Evolutionary conservation across 1,284 basidiomycete species (phyloP), one percentile per base, ranked within the genome.

Genomic region (Microstroma glucosiphilum): DNA sequence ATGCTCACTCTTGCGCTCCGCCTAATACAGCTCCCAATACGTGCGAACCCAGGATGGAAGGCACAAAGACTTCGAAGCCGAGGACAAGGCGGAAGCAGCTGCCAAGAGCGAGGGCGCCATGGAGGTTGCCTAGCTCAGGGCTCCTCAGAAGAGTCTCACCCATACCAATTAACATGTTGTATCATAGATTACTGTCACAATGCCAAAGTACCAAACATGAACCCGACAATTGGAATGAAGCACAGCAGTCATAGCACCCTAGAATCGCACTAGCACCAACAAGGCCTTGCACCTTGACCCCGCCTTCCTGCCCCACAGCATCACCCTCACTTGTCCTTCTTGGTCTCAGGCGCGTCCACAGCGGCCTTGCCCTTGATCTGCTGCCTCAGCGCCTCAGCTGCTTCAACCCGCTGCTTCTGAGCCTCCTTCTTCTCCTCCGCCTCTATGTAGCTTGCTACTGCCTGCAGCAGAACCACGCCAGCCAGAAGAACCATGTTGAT

Each of bases 401-500:
- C 51, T 6, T 54, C 25, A 6, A 19, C 6, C 51, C 51, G 19
- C 17, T 15, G 21, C 51, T 54, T 62, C 60, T 69, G 63, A 56
- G 60, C 60, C 30, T 59, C 62, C 25, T 69, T 51, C 41, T 56
- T 62, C 57, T 64, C 62, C 51, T 73, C 65, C 6, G 62, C 65
- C 51, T 68, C 61, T 25, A 64, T 56, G 53, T 70, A 79, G 71
- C 70, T 76, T 55, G 77, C 71, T 11, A 63, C 60, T 51, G 66
- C 57, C 65, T 78, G 77, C 43, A 79, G 63, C 1, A 77, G 59
- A 17, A 77, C 59, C 6, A 79, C 75, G 53, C 76, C 77, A 1
- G 60, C 46, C 17, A 79, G 63, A 19, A 76, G 64, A 8, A 69
- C 63, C 42, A 71, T 62, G 40, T 65, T 66, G 48, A 79, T 75